Percentiles rank a stretch among this genome's conserved stretches.
phyloP scores from a whole-genome alignment of 148 eudicot genomes.

The Diospyros kaki region DNA sequence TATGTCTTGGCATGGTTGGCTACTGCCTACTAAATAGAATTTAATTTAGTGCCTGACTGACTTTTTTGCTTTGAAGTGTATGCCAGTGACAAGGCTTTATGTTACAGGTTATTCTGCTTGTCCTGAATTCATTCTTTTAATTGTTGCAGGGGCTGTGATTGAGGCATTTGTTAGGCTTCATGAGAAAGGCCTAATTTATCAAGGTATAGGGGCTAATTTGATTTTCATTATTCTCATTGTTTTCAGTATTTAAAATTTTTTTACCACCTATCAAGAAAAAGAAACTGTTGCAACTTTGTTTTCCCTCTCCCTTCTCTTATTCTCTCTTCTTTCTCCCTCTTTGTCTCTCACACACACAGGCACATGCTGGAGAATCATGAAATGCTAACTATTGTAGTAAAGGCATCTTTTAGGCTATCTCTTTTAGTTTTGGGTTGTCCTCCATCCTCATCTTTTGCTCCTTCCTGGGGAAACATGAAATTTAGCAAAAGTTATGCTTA shows the following conservation, averaged over 20 bases:
- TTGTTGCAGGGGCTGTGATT: conserved; percentile 77
- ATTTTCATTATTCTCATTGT: neutral
- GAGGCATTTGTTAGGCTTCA: conserved; percentile 97
- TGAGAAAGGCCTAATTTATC: conserved; percentile 95
- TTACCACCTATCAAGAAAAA: too few species aligned
- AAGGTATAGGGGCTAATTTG: conserved; percentile 40
- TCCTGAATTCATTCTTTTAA: conserved; percentile 18
- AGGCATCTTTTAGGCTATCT: neutral
- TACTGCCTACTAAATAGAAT: neutral
- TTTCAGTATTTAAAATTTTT: neutral
- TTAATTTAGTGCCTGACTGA: too few species aligned
- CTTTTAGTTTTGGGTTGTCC: too few species aligned
- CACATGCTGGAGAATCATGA: neutral
- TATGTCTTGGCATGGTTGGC: neutral
- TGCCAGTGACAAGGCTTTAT: neutral
- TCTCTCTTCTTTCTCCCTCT: neutral
- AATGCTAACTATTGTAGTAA: neutral
- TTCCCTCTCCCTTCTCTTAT: neutral
- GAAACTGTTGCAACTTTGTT: too few species aligned
- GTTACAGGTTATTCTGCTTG: neutral
- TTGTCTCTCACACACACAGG: too few species aligned
- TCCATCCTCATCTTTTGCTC: neutral
- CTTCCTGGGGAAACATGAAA: too few species aligned
- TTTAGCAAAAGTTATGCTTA: neutral
- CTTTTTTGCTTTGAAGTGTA: neutral